A percentile compares a stretch with the other conserved stretches of the same genome.
phyloP scores from a whole-genome alignment of 768 basidiomycete species.

The Mrakia hoshinonis region DNA sequence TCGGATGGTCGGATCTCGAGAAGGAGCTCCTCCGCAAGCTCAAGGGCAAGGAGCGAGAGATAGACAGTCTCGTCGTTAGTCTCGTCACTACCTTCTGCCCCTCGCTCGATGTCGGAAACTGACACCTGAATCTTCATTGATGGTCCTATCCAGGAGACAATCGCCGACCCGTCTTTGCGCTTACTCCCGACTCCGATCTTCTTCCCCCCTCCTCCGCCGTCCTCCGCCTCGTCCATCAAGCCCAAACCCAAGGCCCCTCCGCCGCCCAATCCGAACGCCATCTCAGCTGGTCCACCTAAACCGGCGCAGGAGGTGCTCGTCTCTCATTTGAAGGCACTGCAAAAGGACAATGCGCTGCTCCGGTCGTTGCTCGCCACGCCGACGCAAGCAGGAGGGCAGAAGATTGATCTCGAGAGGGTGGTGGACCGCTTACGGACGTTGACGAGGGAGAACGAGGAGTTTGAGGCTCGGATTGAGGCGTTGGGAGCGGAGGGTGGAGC shows the following conservation, averaged over 20 bases:
- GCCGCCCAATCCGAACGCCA: background rate
- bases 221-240: background rate
- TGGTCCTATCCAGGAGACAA: background rate
- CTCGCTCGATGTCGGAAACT: background rate
- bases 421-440: background rate
- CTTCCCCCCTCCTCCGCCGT: background rate
- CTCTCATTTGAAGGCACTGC: background rate
- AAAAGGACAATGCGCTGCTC: constrained; percentile 1
- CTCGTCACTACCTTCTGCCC: background rate
- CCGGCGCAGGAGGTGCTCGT: background rate
- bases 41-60: constrained; percentile 9
- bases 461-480: background rate
- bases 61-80: background rate
- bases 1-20: background rate
- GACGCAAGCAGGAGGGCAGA: background rate
- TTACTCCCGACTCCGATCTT: background rate
- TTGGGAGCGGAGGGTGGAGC: background rate
- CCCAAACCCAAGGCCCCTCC: constrained; percentile 2
- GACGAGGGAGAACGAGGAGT: constrained; percentile 2
- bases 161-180: background rate
- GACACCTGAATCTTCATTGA: background rate
- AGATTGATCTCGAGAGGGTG: background rate
- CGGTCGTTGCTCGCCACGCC: background rate
- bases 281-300: no score
- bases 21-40: background rate